These are phyloP conservation scores for Ceratobasidium papillatum DNA, from an alignment of 1,284 basidiomycete genomes.

Conservation along the genomic window DNA sequence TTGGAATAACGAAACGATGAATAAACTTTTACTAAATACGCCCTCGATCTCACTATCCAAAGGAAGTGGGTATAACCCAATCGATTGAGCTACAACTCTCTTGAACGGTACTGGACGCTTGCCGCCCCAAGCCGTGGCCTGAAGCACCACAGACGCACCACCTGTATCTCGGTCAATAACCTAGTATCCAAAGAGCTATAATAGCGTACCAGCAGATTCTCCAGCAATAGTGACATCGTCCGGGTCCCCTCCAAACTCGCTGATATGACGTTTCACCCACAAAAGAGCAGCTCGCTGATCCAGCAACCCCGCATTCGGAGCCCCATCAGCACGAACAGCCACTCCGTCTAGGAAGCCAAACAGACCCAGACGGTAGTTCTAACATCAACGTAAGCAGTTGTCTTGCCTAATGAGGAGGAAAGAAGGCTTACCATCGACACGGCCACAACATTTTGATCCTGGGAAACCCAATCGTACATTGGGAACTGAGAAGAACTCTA, in stretches of 20 bases:
- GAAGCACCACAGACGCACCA: constrained; percentile 40
- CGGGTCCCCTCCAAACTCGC: constrained; percentile 49
- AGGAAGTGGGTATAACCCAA: constrained; percentile 56
- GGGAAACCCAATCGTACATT: constrained; percentile 61
- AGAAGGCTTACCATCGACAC: constrained; percentile 57
- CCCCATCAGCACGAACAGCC: constrained; percentile 50
- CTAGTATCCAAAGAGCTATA: not conserved
- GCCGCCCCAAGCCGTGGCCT: constrained; percentile 38
- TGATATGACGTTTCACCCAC: constrained; percentile 50
- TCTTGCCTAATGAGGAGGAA: not conserved
- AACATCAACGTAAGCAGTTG: not conserved
- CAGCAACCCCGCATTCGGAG: constrained; percentile 67
- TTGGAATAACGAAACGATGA: not conserved
- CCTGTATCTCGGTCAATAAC: not conserved
- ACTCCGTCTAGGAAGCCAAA: constrained; percentile 64
- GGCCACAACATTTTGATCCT: constrained; percentile 59
- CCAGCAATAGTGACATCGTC: constrained; percentile 45
- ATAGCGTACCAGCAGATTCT: constrained; percentile 40
- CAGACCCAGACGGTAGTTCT: constrained; percentile 61
- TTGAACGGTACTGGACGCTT: constrained; percentile 34
- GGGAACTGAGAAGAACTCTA: constrained; percentile 60
- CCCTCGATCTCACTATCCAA: constrained; percentile 51
- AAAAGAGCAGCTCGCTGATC: constrained; percentile 60
- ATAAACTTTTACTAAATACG: constrained; percentile 51
- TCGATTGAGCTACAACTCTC: constrained; percentile 49